phyloP scores from a whole-genome alignment of 345 rosid species.

The Crucihimalaya himalaica region DNA sequence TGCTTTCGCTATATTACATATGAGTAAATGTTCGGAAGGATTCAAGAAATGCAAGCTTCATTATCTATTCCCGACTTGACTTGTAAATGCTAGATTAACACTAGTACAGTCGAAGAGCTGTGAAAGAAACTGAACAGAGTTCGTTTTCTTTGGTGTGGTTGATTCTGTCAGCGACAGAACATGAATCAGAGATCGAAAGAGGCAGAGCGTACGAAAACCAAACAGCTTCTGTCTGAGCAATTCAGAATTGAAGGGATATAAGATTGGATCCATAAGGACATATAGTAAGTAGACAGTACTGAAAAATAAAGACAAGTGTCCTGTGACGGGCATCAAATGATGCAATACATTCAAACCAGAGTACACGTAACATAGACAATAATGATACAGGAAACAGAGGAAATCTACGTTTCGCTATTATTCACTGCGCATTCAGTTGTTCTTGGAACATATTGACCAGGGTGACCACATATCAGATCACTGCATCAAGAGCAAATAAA shows the following conservation, averaged over 20 bases:
- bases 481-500: slow-evolving; percentile 28
- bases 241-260: slow-evolving; percentile 4
- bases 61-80: neutral
- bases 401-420: slow-evolving; percentile 27
- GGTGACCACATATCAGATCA: slow-evolving; percentile 30
- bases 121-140: neutral
- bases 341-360: slow-evolving; percentile 30
- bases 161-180: neutral
- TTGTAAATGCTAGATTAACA: neutral
- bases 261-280: slow-evolving; percentile 2
- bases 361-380: slow-evolving; percentile 31
- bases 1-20: slow-evolving; percentile 8
- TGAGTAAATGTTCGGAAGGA: slow-evolving; percentile 26
- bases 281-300: slow-evolving; percentile 1
- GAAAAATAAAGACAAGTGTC: slow-evolving; percentile 21
- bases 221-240: neutral
- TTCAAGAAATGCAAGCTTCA: slow-evolving; percentile 31
- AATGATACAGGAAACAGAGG: slow-evolving; percentile 31
- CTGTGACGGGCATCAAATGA: slow-evolving; percentile 11
- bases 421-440: slow-evolving; percentile 36
- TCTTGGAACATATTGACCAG: slow-evolving; percentile 30
- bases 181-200: neutral
- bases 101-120: neutral
- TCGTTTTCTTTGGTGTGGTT: neutral
- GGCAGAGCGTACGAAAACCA: neutral